These are phyloP conservation scores for Reticulascus tulasneorum DNA, from an alignment of 2,329 filamentous ascomycete genomes.

Conservation along the genomic window DNA sequence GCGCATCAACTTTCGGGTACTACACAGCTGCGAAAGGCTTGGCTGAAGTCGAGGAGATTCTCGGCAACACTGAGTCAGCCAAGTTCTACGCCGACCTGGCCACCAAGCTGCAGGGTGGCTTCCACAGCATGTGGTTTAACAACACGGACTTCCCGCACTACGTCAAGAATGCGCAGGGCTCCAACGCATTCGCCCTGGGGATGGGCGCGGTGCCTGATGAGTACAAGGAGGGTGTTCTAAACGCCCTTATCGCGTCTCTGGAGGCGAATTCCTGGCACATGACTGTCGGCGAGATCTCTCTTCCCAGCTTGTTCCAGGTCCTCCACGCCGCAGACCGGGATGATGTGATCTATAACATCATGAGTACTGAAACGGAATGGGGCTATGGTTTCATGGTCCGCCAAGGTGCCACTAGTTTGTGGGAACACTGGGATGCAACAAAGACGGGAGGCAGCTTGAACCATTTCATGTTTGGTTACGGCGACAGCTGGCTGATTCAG, in stretches of 20 bases:
- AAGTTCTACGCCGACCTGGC: conserved; percentile 2
- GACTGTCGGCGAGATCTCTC: conserved; percentile 8
- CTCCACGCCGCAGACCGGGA: conserved; percentile 1
- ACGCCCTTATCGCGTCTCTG: neutral
- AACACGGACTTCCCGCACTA: conserved; percentile 2
- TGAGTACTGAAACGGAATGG: conserved; percentile 1
- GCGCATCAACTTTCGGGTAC: conserved; percentile 9
- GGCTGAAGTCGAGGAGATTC: conserved; percentile 8
- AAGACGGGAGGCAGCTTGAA: conserved; percentile 8
- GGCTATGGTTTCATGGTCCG: conserved; percentile 7
- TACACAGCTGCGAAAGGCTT: conserved; percentile 4
- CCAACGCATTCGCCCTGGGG: conserved; percentile 8
- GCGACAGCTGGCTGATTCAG: conserved; percentile 7
- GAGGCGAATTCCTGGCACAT: conserved; percentile 1
- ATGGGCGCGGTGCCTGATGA: conserved; percentile 2
- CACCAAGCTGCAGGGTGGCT: neutral
- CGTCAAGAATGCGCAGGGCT: conserved; percentile 4
- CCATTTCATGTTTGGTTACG: conserved; percentile 13
- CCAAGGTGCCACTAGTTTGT: conserved; percentile 7
- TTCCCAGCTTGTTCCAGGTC: conserved; percentile 6
- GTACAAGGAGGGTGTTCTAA: neutral
- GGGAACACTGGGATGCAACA: conserved; percentile 13
- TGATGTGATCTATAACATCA: conserved; percentile 9
- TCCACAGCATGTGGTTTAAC: conserved; percentile 10
- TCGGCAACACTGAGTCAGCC: conserved; percentile 5